A percentile compares a stretch with the other conserved stretches of the same genome.
phyloP scores from a whole-genome alignment of 345 rosid genomes.

The Syzygium oleosum region DNA sequence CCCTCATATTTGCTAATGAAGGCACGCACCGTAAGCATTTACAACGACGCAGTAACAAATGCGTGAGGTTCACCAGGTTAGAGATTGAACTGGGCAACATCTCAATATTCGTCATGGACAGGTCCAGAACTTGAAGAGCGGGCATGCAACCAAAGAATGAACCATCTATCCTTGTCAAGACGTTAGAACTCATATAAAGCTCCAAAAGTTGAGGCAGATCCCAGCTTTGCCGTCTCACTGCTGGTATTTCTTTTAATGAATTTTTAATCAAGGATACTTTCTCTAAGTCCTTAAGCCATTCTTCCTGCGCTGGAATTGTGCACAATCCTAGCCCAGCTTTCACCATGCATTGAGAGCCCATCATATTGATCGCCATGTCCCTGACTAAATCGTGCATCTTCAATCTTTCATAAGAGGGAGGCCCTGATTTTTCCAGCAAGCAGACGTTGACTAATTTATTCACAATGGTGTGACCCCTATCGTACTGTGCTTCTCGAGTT shows the following conservation, averaged over 20 bases:
- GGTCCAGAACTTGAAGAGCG: too few species aligned
- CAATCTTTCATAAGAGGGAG: fast-evolving
- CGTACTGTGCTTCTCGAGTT: background rate
- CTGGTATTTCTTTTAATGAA: fast-evolving
- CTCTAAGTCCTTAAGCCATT: background rate
- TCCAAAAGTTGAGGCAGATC: background rate
- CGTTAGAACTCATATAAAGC: fast-evolving
- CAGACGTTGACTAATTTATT: background rate
- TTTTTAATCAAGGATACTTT: fast-evolving
- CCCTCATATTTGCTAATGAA: too few species aligned
- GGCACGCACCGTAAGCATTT: too few species aligned
- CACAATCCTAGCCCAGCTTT: background rate
- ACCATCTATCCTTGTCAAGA: fast-evolving
- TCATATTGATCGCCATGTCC: background rate
- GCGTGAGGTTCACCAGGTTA: too few species aligned
- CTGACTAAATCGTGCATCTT: background rate
- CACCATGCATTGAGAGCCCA: background rate
- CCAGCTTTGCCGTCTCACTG: background rate
- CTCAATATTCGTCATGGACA: too few species aligned
- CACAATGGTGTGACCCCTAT: background rate
- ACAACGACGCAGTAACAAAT: too few species aligned
- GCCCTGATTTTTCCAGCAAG: background rate
- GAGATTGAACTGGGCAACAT: too few species aligned
- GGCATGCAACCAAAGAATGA: too few species aligned
- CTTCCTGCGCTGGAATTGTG: fast-evolving